Evolutionary conservation across 1,284 basidiomycete genomes (phyloP).

Genomic region (Boletus mariae): DNA sequence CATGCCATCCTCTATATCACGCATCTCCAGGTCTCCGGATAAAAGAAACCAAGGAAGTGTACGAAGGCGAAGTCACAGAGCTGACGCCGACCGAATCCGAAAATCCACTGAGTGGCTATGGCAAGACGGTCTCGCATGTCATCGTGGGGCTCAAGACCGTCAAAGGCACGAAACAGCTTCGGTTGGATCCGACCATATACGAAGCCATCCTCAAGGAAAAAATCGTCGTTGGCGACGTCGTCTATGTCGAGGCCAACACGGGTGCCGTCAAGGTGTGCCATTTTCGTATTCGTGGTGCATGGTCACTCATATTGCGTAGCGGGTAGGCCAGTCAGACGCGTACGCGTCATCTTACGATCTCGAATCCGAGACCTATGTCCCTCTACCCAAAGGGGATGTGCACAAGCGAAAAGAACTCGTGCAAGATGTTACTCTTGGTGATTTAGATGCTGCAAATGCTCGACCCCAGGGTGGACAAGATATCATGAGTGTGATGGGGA

Average conservation of each 20-base stretch:
- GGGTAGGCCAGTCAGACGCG: constrained; percentile 95
- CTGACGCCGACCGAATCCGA: constrained; percentile 93
- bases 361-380: constrained; percentile 97
- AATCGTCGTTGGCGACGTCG: constrained; percentile 94
- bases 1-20: not conserved
- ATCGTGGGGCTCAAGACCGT: constrained; percentile 96
- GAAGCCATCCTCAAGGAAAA: constrained; percentile 98
- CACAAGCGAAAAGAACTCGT: constrained; percentile 98
- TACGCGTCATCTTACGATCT: constrained; percentile 99
- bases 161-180: constrained; percentile 96
- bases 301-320: constrained; percentile 40
- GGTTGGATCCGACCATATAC: constrained; percentile 93
- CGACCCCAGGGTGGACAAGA: constrained; percentile 94
- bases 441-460: constrained; percentile 96
- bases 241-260: constrained; percentile 93
- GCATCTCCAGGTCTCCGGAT: constrained; percentile 74
- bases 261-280: constrained; percentile 87
- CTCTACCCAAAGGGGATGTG: constrained; percentile 96
- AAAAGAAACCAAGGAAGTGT: constrained; percentile 99
- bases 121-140: constrained; percentile 97
- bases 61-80: constrained; percentile 98
- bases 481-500: constrained; percentile 99
- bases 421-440: constrained; percentile 95
- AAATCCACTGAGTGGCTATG: constrained; percentile 94
- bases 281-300: not conserved